Base-by-base conservation (phyloP, 176 grass and related monocot genomes). In the Musa itinerans region DNA sequence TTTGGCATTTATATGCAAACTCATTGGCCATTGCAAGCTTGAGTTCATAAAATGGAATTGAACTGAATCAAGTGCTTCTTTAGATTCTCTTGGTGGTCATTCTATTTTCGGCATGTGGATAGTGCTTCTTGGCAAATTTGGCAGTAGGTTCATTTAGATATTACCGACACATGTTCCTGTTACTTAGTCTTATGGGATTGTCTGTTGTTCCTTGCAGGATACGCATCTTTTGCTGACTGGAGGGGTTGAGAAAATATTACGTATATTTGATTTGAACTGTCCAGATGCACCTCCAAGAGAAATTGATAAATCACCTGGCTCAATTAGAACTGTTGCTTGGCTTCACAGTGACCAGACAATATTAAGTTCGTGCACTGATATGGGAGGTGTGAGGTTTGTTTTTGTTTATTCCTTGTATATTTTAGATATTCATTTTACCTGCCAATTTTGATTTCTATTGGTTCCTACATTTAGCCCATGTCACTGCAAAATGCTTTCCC, bases 361-460 rank as follows among this genome's bases (percentile, higher is more conserved):
- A 78, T 74, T 99, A 72, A 99, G 88, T 85, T 99, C 95, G 10
- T 99, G 95, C 91, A 84, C 88, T 76, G 95, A 99, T 66, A 89
- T 99, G 74, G 86, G 90, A 73, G 91, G 95, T 87, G 91, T 94
- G 80, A 99, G 95, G 94, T 98, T 16, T 78, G 82, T 76, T 73
- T 43, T 22, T 65, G 63, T 13, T 25, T 12, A 65, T 65, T 65
- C 10, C 70, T 24, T 54, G 22, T 5, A 71, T 53, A 50, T 53
- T 10, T 2, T n/a, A 11, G 16, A 52, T 65, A 12, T 65, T 24
- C 63, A 24, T 65, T 27, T 65, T n/a, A 12, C 34, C 20, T 13
- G 11, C 14, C 6, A 1, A 12, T 65, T 3, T 29, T 25, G 12
- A 25, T 25, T 13, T 24, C 22, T 24, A 43, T 43, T 43, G 34